Evolutionary conservation across 371 early-diverging fungal genomes (phyloP), one percentile per base, ranked within the genome.

Genomic region (Smittium culicis): DNA sequence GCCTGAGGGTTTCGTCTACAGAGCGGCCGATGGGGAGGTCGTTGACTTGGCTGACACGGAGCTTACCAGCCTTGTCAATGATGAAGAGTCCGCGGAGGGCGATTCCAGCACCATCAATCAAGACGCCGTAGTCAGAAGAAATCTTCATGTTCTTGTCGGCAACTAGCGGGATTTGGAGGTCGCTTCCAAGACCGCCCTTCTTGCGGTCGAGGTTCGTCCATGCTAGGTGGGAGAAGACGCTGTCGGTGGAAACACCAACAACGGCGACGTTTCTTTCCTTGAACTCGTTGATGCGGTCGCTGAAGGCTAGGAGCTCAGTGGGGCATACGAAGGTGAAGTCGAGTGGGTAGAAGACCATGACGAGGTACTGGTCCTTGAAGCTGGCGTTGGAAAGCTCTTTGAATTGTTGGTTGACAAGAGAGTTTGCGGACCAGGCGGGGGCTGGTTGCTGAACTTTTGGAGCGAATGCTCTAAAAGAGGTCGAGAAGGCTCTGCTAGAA

Each of bases 1-100:
- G 80, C 71, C 99, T 87, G 62, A 98, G 73, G 54, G 88, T 83
- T 77, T 98, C 99, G 70, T 92, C 89, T 56, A 94, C 91, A 28
- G 85, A 86, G 69, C 98, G 84, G 66, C 99, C 99, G 69, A 98
- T 85, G 56, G 85, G 86, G 67, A 92, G 79, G 71, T 93, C 87
- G 78, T 90, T 86, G 69, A 90, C 73, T 67, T 79, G 76, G 54
- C 79, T 74, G 60, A 83, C 77, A 65, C 89, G 86, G 30, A 96
- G 79, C 54, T 76, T 81, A 64, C 85, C 84, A 69, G 87, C 81
- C 31, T 88, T 89, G 74, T 96, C 94, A 67, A 99, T 90, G 68
- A 99, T 85, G 74, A 97, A 93, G 61, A 88, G 77, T 66, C 88
- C 90, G 65, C 90, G 83, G 28, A 81, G 73, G n/a, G 82, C 81